Conservation (phyloP, 495 filamentous ascomycete genomes). For the Aspergillus campestris region DNA sequence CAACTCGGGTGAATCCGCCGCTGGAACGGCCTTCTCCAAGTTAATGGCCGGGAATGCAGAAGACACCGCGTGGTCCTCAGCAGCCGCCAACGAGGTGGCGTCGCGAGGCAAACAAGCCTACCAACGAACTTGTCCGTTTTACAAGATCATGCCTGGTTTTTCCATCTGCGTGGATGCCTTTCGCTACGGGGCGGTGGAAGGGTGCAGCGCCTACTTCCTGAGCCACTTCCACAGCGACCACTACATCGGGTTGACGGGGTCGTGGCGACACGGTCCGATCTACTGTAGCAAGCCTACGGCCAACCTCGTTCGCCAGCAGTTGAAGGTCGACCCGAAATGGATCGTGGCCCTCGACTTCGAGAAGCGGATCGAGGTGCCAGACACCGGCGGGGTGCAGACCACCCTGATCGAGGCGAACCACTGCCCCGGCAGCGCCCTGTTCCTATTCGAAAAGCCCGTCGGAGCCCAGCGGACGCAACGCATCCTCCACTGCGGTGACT, state of each 20-base stretch:
- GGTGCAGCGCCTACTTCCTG: slow-evolving; percentile 90
- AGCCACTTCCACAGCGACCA: slow-evolving; percentile 98
- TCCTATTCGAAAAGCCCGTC: slow-evolving; percentile 76
- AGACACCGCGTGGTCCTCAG: slow-evolving; percentile 80
- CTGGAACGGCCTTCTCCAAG: slow-evolving; percentile 72
- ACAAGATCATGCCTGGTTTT: slow-evolving; percentile 91
- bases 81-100: slow-evolving; percentile 67
- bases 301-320: slow-evolving; percentile 78
- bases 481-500: slow-evolving; percentile 92
- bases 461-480: slow-evolving; percentile 57
- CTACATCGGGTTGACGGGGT: slow-evolving; percentile 81
- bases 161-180: slow-evolving; percentile 95
- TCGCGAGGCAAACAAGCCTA: slow-evolving; percentile 85
- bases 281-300: slow-evolving; percentile 91
- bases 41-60: slow-evolving; percentile 88
- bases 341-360: slow-evolving; percentile 85
- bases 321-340: slow-evolving; percentile 79
- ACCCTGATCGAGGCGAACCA: slow-evolving; percentile 97
- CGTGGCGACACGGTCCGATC: slow-evolving; percentile 89
- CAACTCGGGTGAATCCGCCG: slow-evolving; percentile 31
- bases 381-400: slow-evolving; percentile 70
- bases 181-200: slow-evolving; percentile 86
- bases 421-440: slow-evolving; percentile 89
- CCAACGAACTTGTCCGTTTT: slow-evolving; percentile 89
- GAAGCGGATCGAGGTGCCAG: slow-evolving; percentile 65